phyloP scores from a whole-genome alignment of 2,329 filamentous ascomycete genomes.

The Fusarium sp. region DNA sequence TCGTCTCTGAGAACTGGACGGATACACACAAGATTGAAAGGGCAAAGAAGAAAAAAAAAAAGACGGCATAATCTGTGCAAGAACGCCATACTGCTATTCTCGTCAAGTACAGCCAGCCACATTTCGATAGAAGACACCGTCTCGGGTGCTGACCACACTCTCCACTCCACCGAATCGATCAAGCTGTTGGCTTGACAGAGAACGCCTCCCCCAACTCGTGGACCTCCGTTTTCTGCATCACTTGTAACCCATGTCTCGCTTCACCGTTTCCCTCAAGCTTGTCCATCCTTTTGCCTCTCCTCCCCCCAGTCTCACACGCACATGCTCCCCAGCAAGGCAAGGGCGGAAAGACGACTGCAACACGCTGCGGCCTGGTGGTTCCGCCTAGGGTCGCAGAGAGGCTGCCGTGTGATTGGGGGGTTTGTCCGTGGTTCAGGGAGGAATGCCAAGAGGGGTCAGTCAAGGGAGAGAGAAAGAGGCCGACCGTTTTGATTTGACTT shows the following conservation, averaged over 20 bases:
- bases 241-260: neutral
- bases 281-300: neutral
- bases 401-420: slow-evolving; percentile 14
- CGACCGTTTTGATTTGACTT: slow-evolving; percentile 21
- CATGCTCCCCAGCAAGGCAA: neutral
- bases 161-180: neutral
- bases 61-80: slow-evolving; percentile 9
- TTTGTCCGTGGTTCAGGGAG: slow-evolving; percentile 1
- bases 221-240: neutral
- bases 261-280: neutral
- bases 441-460: slow-evolving; percentile 23
- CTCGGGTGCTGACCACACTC: slow-evolving; percentile 5
- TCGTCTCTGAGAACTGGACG: neutral
- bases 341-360: slow-evolving; percentile 19
- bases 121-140: slow-evolving; percentile 17
- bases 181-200: slow-evolving; percentile 6
- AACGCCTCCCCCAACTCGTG: slow-evolving; percentile 10
- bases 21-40: neutral
- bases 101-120: slow-evolving; percentile 33
- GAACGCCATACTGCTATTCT: slow-evolving; percentile 27
- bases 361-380: slow-evolving; percentile 16
- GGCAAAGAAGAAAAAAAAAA: neutral
- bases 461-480: slow-evolving; percentile 4
- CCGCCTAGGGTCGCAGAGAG: slow-evolving; percentile 17
- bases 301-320: neutral